Base-by-base conservation (phyloP, 306 rosid genomes). In the Citrullus colocynthis region DNA sequence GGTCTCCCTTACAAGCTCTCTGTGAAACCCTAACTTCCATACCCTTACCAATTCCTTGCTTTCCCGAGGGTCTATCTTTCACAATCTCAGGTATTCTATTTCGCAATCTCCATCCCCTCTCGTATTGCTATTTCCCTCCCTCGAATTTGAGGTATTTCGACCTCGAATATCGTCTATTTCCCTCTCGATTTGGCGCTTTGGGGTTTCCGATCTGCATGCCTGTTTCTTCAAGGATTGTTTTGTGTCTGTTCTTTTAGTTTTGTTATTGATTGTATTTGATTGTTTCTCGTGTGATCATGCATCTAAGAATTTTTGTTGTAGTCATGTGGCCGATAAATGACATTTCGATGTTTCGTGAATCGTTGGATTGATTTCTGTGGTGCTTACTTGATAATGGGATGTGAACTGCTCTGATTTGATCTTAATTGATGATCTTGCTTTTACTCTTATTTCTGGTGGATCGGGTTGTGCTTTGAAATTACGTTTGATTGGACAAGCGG, bases 21-120 rank as follows among this genome's bases (percentile, higher is more conserved):
- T 9, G 45, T 34, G 78, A 74, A 74, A 54, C 78, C 78, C 78
- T 74, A 74, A 74, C 28, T 51, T 54, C 48, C 32, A 9, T 9
- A 30, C 18, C 78, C 60, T 32, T 6, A 52, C 11, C 60, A 49
- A 52, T 74, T 74, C 63, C 49, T 30, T 48, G n/a, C 44, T 72
- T 72, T 1, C 8, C 39, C 30, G 18, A 6, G 63, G 78, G 30
- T 74, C 45, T 54, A 34, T 74, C 49, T 17, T 73, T 57, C 5
- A 4, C 5, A 4, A 34, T 54, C 63, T 52, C 63, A 74, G 78
- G 78, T 74, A 52, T 74, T 74, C 18, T 37, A 17, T 17, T 51
- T 17, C 17, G 18, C 15, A 52, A 74, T 74, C 32, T 34, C 18
- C 32, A 73, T 30, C 45, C 48, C 5, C 20, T 44, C 30, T 2